These are phyloP conservation scores for Taphrina betulina DNA, from an alignment of 1,139 yeast genomes.

Conservation along the genomic window DNA sequence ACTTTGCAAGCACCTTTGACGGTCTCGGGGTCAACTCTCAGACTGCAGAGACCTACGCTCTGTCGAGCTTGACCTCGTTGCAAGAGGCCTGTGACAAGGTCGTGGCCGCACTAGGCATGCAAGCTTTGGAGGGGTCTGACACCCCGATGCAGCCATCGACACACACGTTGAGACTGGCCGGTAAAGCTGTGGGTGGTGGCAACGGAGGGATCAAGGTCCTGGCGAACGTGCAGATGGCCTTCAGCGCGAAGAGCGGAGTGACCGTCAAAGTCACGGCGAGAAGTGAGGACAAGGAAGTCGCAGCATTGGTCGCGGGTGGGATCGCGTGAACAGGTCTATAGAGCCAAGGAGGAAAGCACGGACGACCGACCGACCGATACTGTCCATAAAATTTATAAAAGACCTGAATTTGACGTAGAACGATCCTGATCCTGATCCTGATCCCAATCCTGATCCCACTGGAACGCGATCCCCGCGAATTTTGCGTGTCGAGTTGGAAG, in stretches of 20 bases:
- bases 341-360: too few species aligned
- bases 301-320: conserved; percentile 41
- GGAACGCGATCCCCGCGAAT: too few species aligned
- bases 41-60: conserved; percentile 59
- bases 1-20: conserved; percentile 73
- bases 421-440: too few species aligned
- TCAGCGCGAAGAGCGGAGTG: conserved; percentile 66
- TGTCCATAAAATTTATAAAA: too few species aligned
- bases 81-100: conserved; percentile 55
- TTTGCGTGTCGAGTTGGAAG: too few species aligned
- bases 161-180: conserved; percentile 77
- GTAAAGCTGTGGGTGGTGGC: conserved; percentile 57
- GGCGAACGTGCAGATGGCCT: conserved; percentile 67
- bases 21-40: conserved; percentile 57
- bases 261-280: conserved; percentile 76
- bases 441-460: too few species aligned
- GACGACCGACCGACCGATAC: too few species aligned
- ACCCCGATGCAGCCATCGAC: conserved; percentile 60
- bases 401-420: too few species aligned
- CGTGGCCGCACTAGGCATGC: conserved; percentile 52
- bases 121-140: conserved; percentile 79
- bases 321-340: conserved; percentile 1
- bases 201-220: conserved; percentile 56
- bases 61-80: conserved; percentile 47
- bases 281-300: conserved; percentile 53